Conservation (phyloP, 108 stramenopile genomes). For the Mayamaea pseudoterrestris region DNA sequence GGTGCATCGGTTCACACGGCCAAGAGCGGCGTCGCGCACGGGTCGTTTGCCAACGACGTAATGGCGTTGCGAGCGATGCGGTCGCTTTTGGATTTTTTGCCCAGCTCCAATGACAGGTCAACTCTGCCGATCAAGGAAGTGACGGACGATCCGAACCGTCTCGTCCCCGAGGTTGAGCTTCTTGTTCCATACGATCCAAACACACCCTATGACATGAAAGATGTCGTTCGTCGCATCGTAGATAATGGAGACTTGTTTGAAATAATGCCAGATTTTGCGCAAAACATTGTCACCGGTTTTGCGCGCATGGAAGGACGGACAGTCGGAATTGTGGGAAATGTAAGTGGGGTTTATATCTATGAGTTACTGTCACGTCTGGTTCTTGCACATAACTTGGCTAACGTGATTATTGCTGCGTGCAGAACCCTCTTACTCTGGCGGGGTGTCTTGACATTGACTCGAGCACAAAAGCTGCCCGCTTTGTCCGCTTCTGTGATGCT, state of each 20-base stretch:
- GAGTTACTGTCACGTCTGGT: too few relatives aligned
- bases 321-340: slow-evolving; percentile 96
- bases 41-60: slow-evolving; percentile 91
- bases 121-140: slow-evolving; percentile 46
- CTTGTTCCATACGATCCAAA: slow-evolving; percentile 98
- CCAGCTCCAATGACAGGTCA: slow-evolving; percentile 78
- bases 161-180: slow-evolving; percentile 73
- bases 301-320: slow-evolving; percentile 90
- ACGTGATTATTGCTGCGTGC: too few relatives aligned
- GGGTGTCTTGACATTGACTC: slow-evolving; percentile 97
- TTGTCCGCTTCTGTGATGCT: slow-evolving; percentile 95
- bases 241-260: slow-evolving; percentile 93
- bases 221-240: slow-evolving; percentile 79
- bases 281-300: slow-evolving; percentile 95
- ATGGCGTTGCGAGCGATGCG: slow-evolving; percentile 85
- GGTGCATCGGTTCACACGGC: slow-evolving; percentile 87
- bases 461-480: slow-evolving; percentile 94
- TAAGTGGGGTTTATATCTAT: too few relatives aligned
- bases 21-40: slow-evolving; percentile 92
- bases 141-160: slow-evolving; percentile 72
- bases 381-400: too few relatives aligned
- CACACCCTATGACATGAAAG: slow-evolving; percentile 87
- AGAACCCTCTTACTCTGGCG: slow-evolving; percentile 92
- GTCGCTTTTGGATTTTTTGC: slow-evolving; percentile 85
- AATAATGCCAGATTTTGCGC: slow-evolving; percentile 91